Conservation (phyloP, 2,329 filamentous ascomycete species). For the Elsinoe perseae region DNA sequence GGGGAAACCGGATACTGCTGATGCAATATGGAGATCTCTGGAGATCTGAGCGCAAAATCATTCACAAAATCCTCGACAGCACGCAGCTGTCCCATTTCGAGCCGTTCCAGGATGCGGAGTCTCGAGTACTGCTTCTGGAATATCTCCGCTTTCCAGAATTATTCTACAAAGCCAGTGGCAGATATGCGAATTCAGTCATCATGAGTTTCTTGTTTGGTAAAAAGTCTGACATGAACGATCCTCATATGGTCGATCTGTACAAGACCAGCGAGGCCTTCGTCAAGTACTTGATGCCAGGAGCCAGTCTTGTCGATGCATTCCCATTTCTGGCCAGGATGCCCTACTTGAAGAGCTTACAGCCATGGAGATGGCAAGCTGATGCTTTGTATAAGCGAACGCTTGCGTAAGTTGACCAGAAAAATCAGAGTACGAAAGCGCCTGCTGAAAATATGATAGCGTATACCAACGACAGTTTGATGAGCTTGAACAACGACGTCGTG, state of each 20-base stretch:
- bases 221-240: slow-evolving; percentile 22
- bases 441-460: slow-evolving; percentile 17
- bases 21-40: slow-evolving; percentile 28
- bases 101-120: slow-evolving; percentile 30
- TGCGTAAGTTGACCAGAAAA: background rate
- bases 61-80: slow-evolving; percentile 28
- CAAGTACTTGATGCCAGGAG: slow-evolving; percentile 16
- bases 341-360: slow-evolving; percentile 2
- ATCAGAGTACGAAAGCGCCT: background rate
- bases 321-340: slow-evolving; percentile 21
- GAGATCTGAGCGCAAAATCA: slow-evolving; percentile 27
- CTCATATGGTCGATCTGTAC: slow-evolving; percentile 23
- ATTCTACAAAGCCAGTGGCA: slow-evolving; percentile 25
- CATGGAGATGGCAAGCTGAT: slow-evolving; percentile 5
- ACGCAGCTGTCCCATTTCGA: slow-evolving; percentile 23
- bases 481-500: slow-evolving; percentile 28
- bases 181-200: slow-evolving; percentile 29
- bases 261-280: slow-evolving; percentile 9
- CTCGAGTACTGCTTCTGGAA: slow-evolving; percentile 25
- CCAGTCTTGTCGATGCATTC: slow-evolving; percentile 17
- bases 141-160: slow-evolving; percentile 24
- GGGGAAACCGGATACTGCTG: slow-evolving; percentile 27
- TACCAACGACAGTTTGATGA: slow-evolving; percentile 28
- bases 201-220: slow-evolving; percentile 31
- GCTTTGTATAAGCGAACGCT: background rate